phyloP scores from a whole-genome alignment of 2,329 filamentous ascomycete species.

The Zelopaecilomyces penicillatus region DNA sequence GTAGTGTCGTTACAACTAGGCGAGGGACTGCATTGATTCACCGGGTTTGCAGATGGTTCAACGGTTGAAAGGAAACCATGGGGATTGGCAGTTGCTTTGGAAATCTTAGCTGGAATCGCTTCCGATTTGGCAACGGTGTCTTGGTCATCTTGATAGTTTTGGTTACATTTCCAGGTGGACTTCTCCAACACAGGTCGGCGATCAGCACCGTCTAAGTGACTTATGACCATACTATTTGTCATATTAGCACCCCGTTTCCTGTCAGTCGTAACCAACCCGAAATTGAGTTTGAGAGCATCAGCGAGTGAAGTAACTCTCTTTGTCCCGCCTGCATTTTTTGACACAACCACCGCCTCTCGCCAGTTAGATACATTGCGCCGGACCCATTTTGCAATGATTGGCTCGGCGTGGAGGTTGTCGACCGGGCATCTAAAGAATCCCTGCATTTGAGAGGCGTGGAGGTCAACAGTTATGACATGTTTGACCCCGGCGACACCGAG shows the following conservation, averaged over 20 bases:
- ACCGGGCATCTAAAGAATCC: conserved; percentile 98
- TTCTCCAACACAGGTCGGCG: conserved; percentile 35
- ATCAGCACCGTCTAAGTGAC: conserved; percentile 54
- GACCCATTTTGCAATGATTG: conserved; percentile 92
- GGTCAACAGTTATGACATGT: conserved; percentile 94
- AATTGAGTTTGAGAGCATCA: conserved; percentile 93
- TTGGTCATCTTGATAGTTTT: conserved; percentile 14
- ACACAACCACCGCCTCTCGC: conserved; percentile 90
- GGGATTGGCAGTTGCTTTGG: conserved; percentile 31
- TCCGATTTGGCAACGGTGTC: conserved; percentile 6
- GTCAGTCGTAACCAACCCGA: conserved; percentile 90
- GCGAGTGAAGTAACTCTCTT: conserved; percentile 95
- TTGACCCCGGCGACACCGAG: conserved; percentile 89
- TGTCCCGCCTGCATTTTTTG: conserved; percentile 95
- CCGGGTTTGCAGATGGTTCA: conserved; percentile 4
- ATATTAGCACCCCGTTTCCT: conserved; percentile 61
- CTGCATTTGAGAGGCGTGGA: conserved; percentile 98
- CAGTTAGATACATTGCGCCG: conserved; percentile 78
- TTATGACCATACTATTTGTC: conserved; percentile 71
- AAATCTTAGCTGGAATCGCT: conserved; percentile 15
- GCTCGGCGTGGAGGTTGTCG: conserved; percentile 94
- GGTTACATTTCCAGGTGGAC: conserved; percentile 13
- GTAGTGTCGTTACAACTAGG: conserved; percentile 10
- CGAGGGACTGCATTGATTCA: conserved; percentile 1
- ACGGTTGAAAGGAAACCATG: conserved; percentile 38